phyloP scores from a whole-genome alignment of 2,329 filamentous ascomycete species.

The Penicillium olsonii region DNA sequence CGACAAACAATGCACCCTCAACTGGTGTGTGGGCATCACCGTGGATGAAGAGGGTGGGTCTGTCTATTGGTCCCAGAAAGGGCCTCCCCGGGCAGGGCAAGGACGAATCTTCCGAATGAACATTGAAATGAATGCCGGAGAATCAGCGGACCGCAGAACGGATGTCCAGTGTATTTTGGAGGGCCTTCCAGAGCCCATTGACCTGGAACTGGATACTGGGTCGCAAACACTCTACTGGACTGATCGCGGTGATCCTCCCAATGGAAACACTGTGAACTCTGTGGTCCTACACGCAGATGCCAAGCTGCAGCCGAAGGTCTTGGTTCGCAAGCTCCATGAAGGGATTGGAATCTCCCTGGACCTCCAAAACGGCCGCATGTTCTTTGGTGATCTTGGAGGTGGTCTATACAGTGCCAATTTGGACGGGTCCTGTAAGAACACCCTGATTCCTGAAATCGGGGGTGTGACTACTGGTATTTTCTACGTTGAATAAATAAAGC shows the following conservation, averaged over 20 bases:
- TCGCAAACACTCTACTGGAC: conserved; percentile 8
- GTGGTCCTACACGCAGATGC: neutral
- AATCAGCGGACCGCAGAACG: neutral
- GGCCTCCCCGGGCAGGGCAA: neutral
- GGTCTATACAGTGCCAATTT: conserved; percentile 9
- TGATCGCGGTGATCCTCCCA: conserved; percentile 10
- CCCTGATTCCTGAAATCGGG: conserved; percentile 5
- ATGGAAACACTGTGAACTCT: conserved; percentile 8
- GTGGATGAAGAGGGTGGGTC: neutral
- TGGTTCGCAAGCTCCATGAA: conserved; percentile 16
- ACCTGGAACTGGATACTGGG: conserved; percentile 4
- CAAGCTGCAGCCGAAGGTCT: conserved; percentile 3
- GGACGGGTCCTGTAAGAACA: conserved; percentile 14
- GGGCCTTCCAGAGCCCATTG: conserved; percentile 10
- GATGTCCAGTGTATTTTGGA: conserved; percentile 7
- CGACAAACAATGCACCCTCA: neutral
- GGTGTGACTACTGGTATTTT: conserved; percentile 3
- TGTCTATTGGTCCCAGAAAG: conserved; percentile 11
- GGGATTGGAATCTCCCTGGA: conserved; percentile 14
- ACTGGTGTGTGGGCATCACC: conserved; percentile 8
- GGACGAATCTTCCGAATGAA: conserved; percentile 7
- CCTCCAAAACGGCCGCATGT: conserved; percentile 3
- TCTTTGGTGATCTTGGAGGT: conserved; percentile 14
- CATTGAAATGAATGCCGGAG: neutral
- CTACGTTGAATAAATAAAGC: neutral